Conservation (phyloP, 2,329 filamentous ascomycete genomes). For the Exophiala alcalophila region DNA sequence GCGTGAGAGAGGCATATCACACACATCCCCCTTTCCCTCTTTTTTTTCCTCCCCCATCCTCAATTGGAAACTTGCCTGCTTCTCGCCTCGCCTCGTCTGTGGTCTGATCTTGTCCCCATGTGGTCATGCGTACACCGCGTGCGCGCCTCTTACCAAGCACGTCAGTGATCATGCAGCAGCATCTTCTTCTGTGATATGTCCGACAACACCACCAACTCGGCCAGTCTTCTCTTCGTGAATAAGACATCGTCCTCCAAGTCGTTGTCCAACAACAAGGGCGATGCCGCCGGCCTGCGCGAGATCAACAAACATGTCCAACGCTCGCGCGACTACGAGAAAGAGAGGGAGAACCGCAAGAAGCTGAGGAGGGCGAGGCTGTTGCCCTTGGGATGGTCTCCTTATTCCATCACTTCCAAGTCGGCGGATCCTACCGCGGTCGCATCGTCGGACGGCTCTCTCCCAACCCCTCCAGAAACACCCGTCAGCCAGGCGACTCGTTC, state of each 20-base stretch:
- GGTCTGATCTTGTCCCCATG: constrained; percentile 5
- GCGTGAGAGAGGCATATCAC: too few species aligned
- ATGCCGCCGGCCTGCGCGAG: constrained; percentile 10
- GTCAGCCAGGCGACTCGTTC: background rate
- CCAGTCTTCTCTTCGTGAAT: constrained; percentile 21
- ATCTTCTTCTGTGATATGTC: constrained; percentile 12
- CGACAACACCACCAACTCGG: constrained; percentile 8
- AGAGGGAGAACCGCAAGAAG: constrained; percentile 11
- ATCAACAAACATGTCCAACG: constrained; percentile 23
- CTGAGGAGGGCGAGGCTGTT: constrained; percentile 12
- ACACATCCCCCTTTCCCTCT: too few species aligned
- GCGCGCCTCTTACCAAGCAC: constrained; percentile 10
- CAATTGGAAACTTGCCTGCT: too few species aligned
- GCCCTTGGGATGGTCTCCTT: constrained; percentile 15
- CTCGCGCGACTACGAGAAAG: constrained; percentile 18
- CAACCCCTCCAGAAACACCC: constrained; percentile 3
- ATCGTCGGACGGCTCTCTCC: too few species aligned
- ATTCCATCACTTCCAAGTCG: constrained; percentile 4
- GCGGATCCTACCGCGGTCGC: background rate
- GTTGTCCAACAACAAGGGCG: constrained; percentile 21
- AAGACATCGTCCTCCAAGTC: constrained; percentile 19
- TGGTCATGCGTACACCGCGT: constrained; percentile 11
- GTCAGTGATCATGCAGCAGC: constrained; percentile 4
- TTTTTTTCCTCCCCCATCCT: too few species aligned
- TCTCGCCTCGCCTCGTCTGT: too few species aligned